Base-by-base conservation (phyloP, 2,329 filamentous ascomycete species). In the Aureobasidium sp. region DNA sequence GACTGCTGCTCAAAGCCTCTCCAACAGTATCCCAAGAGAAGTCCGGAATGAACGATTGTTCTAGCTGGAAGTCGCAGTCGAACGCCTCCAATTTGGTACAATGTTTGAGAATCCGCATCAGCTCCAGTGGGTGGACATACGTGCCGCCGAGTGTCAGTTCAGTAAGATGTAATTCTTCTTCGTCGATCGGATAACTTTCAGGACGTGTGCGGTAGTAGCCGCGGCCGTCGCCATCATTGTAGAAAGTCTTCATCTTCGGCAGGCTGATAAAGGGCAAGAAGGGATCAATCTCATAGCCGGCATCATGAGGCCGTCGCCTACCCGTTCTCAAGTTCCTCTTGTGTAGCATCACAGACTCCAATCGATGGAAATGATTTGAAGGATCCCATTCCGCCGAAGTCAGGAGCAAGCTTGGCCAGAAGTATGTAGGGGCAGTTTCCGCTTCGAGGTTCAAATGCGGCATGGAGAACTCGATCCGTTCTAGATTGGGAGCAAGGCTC, bases 391-490 rank as follows among this genome's bases (percentile, higher is more conserved):
- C 40, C 4, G 39, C 27, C 9, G 53, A 44, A 11, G 39, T 11
- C 12, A 45, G 29, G 8, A 57, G 53, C n/a, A 57, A 15, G 4
- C 15, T 33, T 3, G 53, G 53, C 53, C 53, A 57, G 40, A 45
- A 57, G 17, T 57, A 57, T n/a, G 17, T n/a, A 0, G 53, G 53
- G 17, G 40, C 27, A 22, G 11, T 35, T 5, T 24, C 5, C 6
- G 19, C 27, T 1, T 2, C 6, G 5, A 45, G 29, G 31, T 5
- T 15, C 0, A 57, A 7, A 27, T 35, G 14, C 14, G 57, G 47
- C 47, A 60, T 50, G 5, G 15, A 39, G 4, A 60, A 49, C 12
- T 60, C 57, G n/a, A 60, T 42, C 3, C n/a, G 57, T n/a, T 60
- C 57, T n/a, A 60, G n/a, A n/a, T 60, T 60, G 3, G 57, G 57